Conservation (phyloP, 345 rosid species). For the Boechera retrofracta region DNA sequence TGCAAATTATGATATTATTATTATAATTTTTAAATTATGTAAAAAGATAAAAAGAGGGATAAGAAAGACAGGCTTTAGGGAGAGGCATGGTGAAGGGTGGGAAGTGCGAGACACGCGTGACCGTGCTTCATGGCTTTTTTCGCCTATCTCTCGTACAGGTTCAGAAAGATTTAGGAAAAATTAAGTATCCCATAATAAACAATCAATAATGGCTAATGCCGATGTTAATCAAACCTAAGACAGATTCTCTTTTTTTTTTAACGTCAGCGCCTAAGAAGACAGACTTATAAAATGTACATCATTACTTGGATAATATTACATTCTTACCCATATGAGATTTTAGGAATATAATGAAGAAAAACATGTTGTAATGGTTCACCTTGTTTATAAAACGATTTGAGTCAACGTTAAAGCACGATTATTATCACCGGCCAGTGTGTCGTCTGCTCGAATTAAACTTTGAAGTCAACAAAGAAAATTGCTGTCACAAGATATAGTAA, state of each 20-base stretch:
- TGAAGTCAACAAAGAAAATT: slow-evolving; percentile 11
- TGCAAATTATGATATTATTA: background rate
- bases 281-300: background rate
- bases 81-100: slow-evolving; percentile 32
- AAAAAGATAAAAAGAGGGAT: background rate
- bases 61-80: slow-evolving; percentile 37
- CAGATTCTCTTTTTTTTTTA: background rate
- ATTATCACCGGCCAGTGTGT: slow-evolving; percentile 23
- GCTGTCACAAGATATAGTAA: background rate
- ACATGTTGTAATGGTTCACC: background rate
- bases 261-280: background rate
- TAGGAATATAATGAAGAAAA: background rate
- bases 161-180: slow-evolving; percentile 9
- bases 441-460: background rate
- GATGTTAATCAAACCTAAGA: background rate
- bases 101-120: slow-evolving; percentile 47
- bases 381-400: background rate
- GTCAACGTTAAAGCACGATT: background rate
- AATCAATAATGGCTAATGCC: slow-evolving; percentile 3
- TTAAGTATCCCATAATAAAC: slow-evolving; percentile 17
- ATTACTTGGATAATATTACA: slow-evolving; percentile 6
- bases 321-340: slow-evolving; percentile 1
- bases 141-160: slow-evolving; percentile 25
- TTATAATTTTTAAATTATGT: background rate
- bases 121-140: slow-evolving; percentile 45